Base-by-base conservation (phyloP, 192 early-diverging fungal genomes). In the Rhizophagus sp. region DNA sequence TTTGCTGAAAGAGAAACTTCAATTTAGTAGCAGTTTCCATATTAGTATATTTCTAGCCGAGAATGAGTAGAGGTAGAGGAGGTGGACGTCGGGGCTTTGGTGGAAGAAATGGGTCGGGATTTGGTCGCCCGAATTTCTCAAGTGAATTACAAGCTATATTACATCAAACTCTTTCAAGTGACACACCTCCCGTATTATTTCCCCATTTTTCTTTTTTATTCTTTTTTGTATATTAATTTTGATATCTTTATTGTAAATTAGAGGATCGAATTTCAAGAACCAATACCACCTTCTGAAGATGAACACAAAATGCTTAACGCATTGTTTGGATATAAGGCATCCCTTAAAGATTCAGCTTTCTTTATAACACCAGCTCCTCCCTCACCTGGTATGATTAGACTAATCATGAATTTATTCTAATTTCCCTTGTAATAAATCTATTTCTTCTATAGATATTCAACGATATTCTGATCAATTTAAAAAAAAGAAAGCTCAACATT, bases 341-440 rank as follows among this genome's bases (percentile, higher is more conserved):
- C 70, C 13, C 70, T 72, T 44, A 72, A 72, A 72, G 70, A 72
- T 72, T 72, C 70, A n/a, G 70, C 70, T n/a, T 72, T 72, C 24
- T 72, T 25, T 27, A 72, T 72, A 49, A 19, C 44, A 1, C 8
- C 70, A 12, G 24, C 70, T 13, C n/a, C 39, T 44, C 70, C 70
- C 1, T 11, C 70, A 44, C 6, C 25, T 25, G 70, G 70, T 72
- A 36, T n/a, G 27, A 36, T 10, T 19, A 1, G 41, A 41, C 41
- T 8, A 7, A 41, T 69, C 8, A 11, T 2, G 19, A 34, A 36
- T 13, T 69, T 19, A 36, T 39, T 27, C 7, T 49, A 41, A 49
- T 25, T 47, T 39, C 11, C 11, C 13, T 25, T n/a, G 49, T 72
- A 49, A 47, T 10, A 47, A 24, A n/a, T 22, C 9, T 71, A 49